Percentiles rank a stretch among this genome's conserved stretches.
Evolutionary conservation across 116 monocot genomes (phyloP).

Genomic region (Trichopus zeylanicus): DNA sequence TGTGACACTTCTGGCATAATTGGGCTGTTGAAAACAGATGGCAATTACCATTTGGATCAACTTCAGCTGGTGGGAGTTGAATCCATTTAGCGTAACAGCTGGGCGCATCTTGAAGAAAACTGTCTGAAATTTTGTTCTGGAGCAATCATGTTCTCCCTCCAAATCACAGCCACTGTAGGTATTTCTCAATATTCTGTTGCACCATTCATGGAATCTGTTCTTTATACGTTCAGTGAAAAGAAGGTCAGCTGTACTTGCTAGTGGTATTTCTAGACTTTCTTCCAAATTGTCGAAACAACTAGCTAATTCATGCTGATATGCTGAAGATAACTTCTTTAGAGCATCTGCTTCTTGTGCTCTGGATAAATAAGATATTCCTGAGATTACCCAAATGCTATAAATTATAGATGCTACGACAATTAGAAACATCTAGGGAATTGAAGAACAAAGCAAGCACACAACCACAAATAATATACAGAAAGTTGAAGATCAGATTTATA

Average conservation of each 20-base stretch:
- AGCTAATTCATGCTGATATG: slow-evolving; percentile 13
- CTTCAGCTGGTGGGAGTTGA: slow-evolving; percentile 66
- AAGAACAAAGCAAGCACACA: too few relatives aligned
- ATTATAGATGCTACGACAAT: slow-evolving; percentile 18
- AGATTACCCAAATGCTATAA: slow-evolving; percentile 44
- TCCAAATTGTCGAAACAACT: slow-evolving; percentile 8
- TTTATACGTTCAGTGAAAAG: slow-evolving; percentile 88
- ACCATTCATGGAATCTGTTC: slow-evolving; percentile 76
- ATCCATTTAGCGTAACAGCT: slow-evolving; percentile 67
- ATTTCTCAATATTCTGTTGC: slow-evolving; percentile 30
- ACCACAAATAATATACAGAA: too few relatives aligned
- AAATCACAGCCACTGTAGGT: slow-evolving; percentile 1
- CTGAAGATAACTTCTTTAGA: slow-evolving; percentile 22
- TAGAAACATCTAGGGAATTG: background rate
- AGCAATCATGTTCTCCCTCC: slow-evolving; percentile 12
- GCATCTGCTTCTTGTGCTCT: slow-evolving; percentile 78
- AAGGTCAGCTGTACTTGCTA: slow-evolving; percentile 59
- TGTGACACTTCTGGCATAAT: too few relatives aligned
- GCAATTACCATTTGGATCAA: slow-evolving; percentile 72
- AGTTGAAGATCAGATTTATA: too few relatives aligned
- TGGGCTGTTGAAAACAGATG: background rate
- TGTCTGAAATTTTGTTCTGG: slow-evolving; percentile 42
- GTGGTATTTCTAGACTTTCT: slow-evolving; percentile 36
- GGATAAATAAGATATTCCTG: slow-evolving; percentile 99
- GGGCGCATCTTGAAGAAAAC: slow-evolving; percentile 84